These are phyloP conservation scores for Vitellaria paradoxa DNA, from an alignment of 179 eudicot species.

Conservation along the genomic window DNA sequence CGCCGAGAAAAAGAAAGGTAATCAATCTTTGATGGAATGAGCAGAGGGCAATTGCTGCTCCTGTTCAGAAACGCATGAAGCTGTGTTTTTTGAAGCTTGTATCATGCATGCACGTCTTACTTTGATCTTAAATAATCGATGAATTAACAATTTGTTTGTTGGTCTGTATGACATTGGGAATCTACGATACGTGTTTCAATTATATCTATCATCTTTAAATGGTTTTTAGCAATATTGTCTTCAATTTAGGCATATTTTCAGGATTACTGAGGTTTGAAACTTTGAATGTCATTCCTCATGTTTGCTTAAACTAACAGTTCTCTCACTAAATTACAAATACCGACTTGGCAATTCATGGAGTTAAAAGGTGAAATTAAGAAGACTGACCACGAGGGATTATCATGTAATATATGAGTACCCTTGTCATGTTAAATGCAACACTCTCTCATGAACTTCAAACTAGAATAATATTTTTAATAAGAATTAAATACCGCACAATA, in stretches of 20 bases:
- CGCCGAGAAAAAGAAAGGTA: conserved; percentile 33
- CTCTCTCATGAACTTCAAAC: too few relatives aligned
- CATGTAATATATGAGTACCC: too few relatives aligned
- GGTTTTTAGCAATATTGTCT: not conserved
- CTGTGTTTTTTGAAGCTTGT: conserved; percentile 37
- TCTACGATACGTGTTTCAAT: not conserved
- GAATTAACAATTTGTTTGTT: not conserved
- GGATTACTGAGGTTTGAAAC: not conserved
- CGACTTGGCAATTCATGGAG: too few relatives aligned
- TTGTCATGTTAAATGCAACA: too few relatives aligned
- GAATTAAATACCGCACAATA: too few relatives aligned
- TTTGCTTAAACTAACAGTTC: too few relatives aligned
- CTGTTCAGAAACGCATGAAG: conserved; percentile 23
- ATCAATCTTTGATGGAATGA: not conserved
- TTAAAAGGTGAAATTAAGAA: too few relatives aligned
- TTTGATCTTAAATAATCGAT: not conserved
- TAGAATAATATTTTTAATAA: too few relatives aligned
- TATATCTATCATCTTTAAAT: not conserved
- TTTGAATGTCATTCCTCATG: not conserved
- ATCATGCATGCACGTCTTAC: conserved; percentile 18
- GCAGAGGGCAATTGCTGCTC: too few relatives aligned
- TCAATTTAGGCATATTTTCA: not conserved
- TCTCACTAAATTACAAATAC: too few relatives aligned
- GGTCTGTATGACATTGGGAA: not conserved
- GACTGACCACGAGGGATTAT: too few relatives aligned